Evolutionary conservation across 306 rosid genomes (phyloP).

Genomic region (Fagus crenata): DNA sequence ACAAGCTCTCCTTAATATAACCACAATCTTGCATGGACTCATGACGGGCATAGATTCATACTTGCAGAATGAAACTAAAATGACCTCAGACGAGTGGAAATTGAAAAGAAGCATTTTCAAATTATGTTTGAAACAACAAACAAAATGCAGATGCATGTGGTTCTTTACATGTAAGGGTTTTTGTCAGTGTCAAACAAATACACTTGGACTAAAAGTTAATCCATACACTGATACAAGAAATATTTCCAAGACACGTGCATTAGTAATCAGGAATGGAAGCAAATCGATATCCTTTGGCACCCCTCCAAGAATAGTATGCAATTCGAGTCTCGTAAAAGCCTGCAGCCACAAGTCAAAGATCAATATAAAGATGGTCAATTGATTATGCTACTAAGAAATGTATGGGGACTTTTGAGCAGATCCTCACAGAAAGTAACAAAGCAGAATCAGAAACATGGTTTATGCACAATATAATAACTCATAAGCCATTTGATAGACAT

Average conservation of each 20-base stretch:
- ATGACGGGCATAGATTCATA: too few species aligned
- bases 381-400: constrained; percentile 4
- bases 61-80: not conserved
- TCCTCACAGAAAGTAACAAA: not conserved
- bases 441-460: not conserved
- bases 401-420: constrained; percentile 4
- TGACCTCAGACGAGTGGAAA: not conserved
- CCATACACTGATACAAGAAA: not conserved
- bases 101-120: not conserved
- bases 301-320: constrained; percentile 94
- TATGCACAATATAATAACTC: constrained; percentile 1
- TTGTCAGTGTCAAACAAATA: not conserved
- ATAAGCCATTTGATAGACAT: not conserved
- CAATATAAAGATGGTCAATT: not conserved
- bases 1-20: too few species aligned
- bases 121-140: not conserved
- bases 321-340: constrained; percentile 93
- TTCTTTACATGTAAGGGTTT: not conserved
- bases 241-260: constrained; percentile 5
- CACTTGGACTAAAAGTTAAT: not conserved
- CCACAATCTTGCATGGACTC: too few species aligned
- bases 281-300: constrained; percentile 80
- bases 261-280: constrained; percentile 92
- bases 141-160: not conserved
- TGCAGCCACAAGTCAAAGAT: constrained; percentile 38